Base-by-base conservation (phyloP, 768 basidiomycete species). In the Austroboletus festivus region DNA sequence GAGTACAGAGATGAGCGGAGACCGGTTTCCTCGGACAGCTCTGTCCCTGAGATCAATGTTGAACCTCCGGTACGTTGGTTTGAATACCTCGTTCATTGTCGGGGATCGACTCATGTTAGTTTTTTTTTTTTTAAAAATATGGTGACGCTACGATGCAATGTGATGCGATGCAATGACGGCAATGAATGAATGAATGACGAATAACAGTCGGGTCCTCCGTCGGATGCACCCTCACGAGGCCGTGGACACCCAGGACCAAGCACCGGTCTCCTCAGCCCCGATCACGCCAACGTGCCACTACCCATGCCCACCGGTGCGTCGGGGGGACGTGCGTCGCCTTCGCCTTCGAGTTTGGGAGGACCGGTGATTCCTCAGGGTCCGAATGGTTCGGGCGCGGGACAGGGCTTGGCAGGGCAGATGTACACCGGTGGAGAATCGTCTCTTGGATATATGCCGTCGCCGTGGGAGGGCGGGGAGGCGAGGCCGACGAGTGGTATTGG, bases 21-120 rank as follows among this genome's bases (percentile, higher is more conserved):
- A 52, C 54, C 50, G 0, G 41, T 58, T 15, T 67, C 67, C 21
- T 69, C 67, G 26, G 65, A 68, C 37, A 69, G 65, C 24, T 67
- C 65, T 40, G 60, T 67, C 44, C 65, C 65, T 54, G 65, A 69
- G 42, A 67, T 67, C 50, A 63, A 34, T 22, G 41, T 67, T 6
- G 58, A 69, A 41, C 56, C 65, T 43, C 65, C 65, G 51, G 65
- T 67, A 54, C 26, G 26, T 28, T 28, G n/a, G n/a, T n/a, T n/a
- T n/a, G n/a, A n/a, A 46, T 61, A 43, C 42, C 18, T 19, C 33
- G 33, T 34, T 48, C 47, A 18, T 42, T 50, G n/a, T 51, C 52
- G 37, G 35, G 33, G 48, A 46, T 42, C 22, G 1, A 43, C 55
- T 65, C 8, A 60, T 48, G 33, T 51, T 44, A 50, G 39, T 26